These are phyloP conservation scores for Novakomyces olei DNA, from an alignment of 805 yeast species.

Conservation along the genomic window DNA sequence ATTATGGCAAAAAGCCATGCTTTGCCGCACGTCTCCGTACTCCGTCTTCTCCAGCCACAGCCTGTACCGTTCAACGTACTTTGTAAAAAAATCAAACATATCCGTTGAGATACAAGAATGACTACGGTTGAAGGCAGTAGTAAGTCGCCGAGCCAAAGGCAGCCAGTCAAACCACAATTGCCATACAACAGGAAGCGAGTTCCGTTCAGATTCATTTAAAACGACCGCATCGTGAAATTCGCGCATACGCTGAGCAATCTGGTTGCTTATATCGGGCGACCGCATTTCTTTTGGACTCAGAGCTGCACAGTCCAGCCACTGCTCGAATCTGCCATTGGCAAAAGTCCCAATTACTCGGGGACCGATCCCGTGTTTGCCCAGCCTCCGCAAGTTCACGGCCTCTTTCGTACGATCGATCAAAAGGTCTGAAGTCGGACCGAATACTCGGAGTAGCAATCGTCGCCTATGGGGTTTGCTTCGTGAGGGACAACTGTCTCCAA, in stretches of 20 bases:
- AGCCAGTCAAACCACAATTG: conserved; percentile 51
- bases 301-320: conserved; percentile 64
- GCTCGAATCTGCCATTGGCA: conserved; percentile 83
- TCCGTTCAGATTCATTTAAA: conserved; percentile 33
- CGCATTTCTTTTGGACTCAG: conserved; percentile 52
- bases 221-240: conserved; percentile 70
- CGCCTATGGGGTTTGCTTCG: conserved; percentile 13
- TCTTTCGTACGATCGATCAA: conserved; percentile 75
- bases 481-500: conserved; percentile 2
- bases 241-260: conserved; percentile 90
- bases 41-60: too few species aligned
- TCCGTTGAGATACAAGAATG: too few species aligned
- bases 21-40: too few species aligned
- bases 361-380: conserved; percentile 62
- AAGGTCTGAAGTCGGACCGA: conserved; percentile 69
- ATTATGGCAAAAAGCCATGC: conserved; percentile 72
- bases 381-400: conserved; percentile 44
- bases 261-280: conserved; percentile 50
- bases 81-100: too few species aligned
- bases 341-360: conserved; percentile 78
- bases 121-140: too few species aligned
- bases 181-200: conserved; percentile 50
- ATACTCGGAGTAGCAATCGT: conserved; percentile 52
- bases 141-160: conserved; percentile 20
- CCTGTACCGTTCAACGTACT: too few species aligned